A percentile compares a stretch with the other conserved stretches of the same genome.
Evolutionary conservation across 2,329 filamentous ascomycete species (phyloP).

Genomic region (Botrytis deweyae): DNA sequence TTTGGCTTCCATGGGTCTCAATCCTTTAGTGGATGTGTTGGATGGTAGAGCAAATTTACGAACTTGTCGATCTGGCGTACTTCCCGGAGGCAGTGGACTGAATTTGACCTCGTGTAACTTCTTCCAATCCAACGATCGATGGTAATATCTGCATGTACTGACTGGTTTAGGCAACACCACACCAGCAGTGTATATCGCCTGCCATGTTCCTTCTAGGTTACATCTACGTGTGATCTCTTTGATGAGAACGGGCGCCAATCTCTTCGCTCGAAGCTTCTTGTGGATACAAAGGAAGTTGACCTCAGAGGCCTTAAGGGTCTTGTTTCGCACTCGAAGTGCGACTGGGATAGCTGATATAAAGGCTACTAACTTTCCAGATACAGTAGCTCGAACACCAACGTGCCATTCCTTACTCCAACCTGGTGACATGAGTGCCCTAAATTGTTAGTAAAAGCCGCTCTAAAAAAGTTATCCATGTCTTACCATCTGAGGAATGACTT

Average conservation of each 20-base stretch:
- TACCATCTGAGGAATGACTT: constrained; percentile 85
- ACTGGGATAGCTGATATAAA: constrained; percentile 95
- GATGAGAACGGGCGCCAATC: constrained; percentile 89
- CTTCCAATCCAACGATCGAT: constrained; percentile 90
- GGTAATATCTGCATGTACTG: constrained; percentile 92
- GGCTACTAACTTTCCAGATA: constrained; percentile 84
- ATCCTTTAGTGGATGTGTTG: constrained; percentile 67
- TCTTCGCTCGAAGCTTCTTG: constrained; percentile 94
- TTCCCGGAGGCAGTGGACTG: constrained; percentile 78
- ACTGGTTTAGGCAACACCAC: constrained; percentile 88
- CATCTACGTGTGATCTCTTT: constrained; percentile 95
- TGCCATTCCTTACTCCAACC: constrained; percentile 96
- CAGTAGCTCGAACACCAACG: constrained; percentile 81
- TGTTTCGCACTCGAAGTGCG: constrained; percentile 74
- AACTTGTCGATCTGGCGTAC: constrained; percentile 82
- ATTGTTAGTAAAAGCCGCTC: constrained; percentile 27
- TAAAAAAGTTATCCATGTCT: constrained; percentile 33
- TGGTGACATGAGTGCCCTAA: constrained; percentile 87
- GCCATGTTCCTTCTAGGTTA: constrained; percentile 83
- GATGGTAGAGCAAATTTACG: constrained; percentile 82
- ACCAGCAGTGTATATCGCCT: constrained; percentile 94
- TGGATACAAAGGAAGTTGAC: constrained; percentile 99
- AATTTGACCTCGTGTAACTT: constrained; percentile 96
- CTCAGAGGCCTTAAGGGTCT: constrained; percentile 75
- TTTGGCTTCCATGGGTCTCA: constrained; percentile 75